These are phyloP conservation scores for Prinsepia uniflora DNA, from an alignment of 306 rosid genomes.

Conservation along the genomic window DNA sequence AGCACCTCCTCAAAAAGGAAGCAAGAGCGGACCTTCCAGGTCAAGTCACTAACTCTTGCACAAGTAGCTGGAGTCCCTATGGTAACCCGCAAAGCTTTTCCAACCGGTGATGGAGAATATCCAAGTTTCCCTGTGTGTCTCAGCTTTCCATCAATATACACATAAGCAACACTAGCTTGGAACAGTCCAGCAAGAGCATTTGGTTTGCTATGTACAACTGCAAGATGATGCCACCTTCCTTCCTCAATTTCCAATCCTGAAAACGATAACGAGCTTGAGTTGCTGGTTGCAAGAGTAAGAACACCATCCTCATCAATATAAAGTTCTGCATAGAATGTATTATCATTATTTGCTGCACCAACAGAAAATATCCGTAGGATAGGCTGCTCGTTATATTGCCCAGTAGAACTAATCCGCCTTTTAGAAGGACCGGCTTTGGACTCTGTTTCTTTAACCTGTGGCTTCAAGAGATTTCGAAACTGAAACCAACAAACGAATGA, in stretches of 20 bases:
- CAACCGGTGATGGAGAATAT: conserved; percentile 92
- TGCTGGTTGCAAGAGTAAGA: conserved; percentile 94
- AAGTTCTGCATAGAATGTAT: conserved; percentile 77
- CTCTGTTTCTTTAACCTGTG: conserved; percentile 66
- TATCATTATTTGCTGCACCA: conserved; percentile 74
- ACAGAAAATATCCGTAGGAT: conserved; percentile 80
- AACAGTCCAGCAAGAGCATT: conserved; percentile 99
- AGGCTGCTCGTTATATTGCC: conserved; percentile 50
- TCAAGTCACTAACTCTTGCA: conserved; percentile 75
- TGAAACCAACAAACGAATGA: conserved; percentile 99
- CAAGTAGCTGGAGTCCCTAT: conserved; percentile 76
- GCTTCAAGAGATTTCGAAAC: conserved; percentile 68
- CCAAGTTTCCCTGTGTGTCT: conserved; percentile 96
- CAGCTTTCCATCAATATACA: conserved; percentile 90
- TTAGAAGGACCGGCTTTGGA: conserved; percentile 56
- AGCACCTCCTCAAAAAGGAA: conserved; percentile 98
- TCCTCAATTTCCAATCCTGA: conserved; percentile 92
- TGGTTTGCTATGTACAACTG: conserved; percentile 95
- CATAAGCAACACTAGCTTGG: conserved; percentile 97
- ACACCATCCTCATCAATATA: conserved; percentile 96
- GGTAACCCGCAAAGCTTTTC: conserved; percentile 85
- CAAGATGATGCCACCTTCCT: conserved; percentile 99
- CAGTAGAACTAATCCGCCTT: conserved; percentile 47
- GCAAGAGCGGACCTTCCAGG: conserved; percentile 95
- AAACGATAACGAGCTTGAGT: conserved; percentile 69